Conservation (phyloP, 2,329 filamentous ascomycete species). For the Trichothecium roseum region DNA sequence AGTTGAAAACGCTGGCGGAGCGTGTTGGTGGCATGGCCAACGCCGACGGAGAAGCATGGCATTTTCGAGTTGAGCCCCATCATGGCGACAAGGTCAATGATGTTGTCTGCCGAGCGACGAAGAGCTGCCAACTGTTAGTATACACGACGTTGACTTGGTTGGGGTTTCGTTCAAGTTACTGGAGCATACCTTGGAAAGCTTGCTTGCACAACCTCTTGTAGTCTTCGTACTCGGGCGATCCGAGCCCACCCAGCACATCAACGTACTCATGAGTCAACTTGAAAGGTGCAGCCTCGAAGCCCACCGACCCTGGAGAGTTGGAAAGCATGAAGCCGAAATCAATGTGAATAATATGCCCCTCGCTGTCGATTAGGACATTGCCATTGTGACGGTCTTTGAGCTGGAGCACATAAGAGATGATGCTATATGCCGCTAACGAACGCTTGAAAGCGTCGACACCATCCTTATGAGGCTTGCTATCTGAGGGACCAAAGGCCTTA, state of each 20-base stretch:
- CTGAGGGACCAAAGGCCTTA: slow-evolving; percentile 64
- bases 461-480: slow-evolving; percentile 57
- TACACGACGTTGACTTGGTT: background rate
- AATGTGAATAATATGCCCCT: slow-evolving; percentile 80
- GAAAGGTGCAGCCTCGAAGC: slow-evolving; percentile 79
- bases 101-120: slow-evolving; percentile 66
- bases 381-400: slow-evolving; percentile 82
- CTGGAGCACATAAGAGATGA: slow-evolving; percentile 75
- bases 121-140: slow-evolving; percentile 40
- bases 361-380: slow-evolving; percentile 76
- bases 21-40: slow-evolving; percentile 58
- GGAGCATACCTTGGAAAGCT: slow-evolving; percentile 62
- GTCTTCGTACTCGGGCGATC: slow-evolving; percentile 58
- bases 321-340: slow-evolving; percentile 88
- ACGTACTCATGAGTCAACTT: slow-evolving; percentile 82
- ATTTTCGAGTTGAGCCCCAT: slow-evolving; percentile 79
- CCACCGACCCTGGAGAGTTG: slow-evolving; percentile 74
- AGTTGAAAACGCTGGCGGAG: slow-evolving; percentile 69
- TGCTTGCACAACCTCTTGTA: slow-evolving; percentile 75
- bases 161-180: background rate
- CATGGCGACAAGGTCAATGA: slow-evolving; percentile 73
- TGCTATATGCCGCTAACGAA: slow-evolving; percentile 76
- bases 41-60: slow-evolving; percentile 70
- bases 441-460: slow-evolving; percentile 72
- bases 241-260: slow-evolving; percentile 67